phyloP scores from a whole-genome alignment of 2,329 filamentous ascomycete genomes.

The Ophiognomonia clavigignenti-juglandacearum region DNA sequence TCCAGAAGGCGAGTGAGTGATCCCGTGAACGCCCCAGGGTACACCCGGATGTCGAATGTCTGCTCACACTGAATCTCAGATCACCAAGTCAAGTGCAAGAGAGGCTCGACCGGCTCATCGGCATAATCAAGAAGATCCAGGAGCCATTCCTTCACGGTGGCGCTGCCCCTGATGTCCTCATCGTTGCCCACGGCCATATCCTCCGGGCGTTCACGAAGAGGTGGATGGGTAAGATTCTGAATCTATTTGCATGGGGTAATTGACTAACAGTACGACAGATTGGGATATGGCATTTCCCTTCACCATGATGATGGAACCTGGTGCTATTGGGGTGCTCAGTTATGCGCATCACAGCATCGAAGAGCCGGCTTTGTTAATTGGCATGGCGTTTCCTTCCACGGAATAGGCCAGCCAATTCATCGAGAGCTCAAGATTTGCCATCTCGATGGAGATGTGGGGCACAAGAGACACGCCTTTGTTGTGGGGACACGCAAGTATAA shows the following conservation, averaged over 20 bases:
- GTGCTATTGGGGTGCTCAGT: slow-evolving; percentile 33
- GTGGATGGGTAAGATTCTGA: too few species aligned
- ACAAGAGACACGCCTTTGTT: too few species aligned
- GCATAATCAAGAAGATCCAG: slow-evolving; percentile 34
- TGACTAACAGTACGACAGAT: too few species aligned
- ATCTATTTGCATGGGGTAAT: too few species aligned
- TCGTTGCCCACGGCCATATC: slow-evolving; percentile 37
- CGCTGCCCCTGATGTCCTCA: slow-evolving; percentile 30
- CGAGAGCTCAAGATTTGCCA: background rate
- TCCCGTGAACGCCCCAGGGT: background rate
- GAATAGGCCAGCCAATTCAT: background rate
- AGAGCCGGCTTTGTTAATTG: slow-evolving; percentile 35
- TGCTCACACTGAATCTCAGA: slow-evolving; percentile 20
- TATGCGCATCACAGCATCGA: slow-evolving; percentile 30
- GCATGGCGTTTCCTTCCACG: slow-evolving; percentile 28
- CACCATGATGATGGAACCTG: slow-evolving; percentile 38
- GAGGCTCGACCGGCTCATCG: slow-evolving; percentile 36
- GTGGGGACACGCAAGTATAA: too few species aligned
- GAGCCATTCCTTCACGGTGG: slow-evolving; percentile 33
- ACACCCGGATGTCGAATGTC: slow-evolving; percentile 2
- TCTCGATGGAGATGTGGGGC: too few species aligned
- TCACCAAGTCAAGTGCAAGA: slow-evolving; percentile 30
- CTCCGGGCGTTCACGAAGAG: slow-evolving; percentile 41
- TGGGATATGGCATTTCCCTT: slow-evolving; percentile 34
- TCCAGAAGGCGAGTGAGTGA: slow-evolving; percentile 46